These are phyloP conservation scores for Xylariomycetidae sp. DNA, from an alignment of 2,329 filamentous ascomycete species.

Conservation along the genomic window DNA sequence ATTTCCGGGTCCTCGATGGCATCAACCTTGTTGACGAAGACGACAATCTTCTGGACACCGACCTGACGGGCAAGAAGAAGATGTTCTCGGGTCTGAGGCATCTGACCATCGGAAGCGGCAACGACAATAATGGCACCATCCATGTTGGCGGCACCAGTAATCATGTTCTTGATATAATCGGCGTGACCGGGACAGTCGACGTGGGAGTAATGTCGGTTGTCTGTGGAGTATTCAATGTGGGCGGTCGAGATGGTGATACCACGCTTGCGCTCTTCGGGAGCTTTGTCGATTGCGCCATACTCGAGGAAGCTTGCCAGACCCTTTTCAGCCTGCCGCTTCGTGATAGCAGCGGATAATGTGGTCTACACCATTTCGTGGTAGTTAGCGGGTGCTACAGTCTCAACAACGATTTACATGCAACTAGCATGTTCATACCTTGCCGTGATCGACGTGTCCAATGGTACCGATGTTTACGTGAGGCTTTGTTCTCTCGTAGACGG, in stretches of 20 bases:
- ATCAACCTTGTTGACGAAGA: conserved; percentile 99
- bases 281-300: conserved; percentile 98
- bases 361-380: conserved; percentile 59
- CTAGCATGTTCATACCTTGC: conserved; percentile 67
- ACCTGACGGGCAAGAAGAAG: conserved; percentile 96
- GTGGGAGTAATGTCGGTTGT: conserved; percentile 94
- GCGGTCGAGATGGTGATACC: conserved; percentile 99
- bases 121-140: conserved; percentile 98
- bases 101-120: conserved; percentile 96
- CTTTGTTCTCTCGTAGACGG: conserved; percentile 81
- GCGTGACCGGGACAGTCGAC: conserved; percentile 99
- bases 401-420: background rate
- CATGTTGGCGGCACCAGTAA: conserved; percentile 99
- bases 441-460: conserved; percentile 99
- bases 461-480: conserved; percentile 99
- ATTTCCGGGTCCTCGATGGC: conserved; percentile 97
- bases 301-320: conserved; percentile 92
- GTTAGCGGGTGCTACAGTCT: background rate
- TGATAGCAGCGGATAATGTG: conserved; percentile 96
- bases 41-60: conserved; percentile 95
- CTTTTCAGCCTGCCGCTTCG: conserved; percentile 94
- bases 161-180: conserved; percentile 99
- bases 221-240: conserved; percentile 97
- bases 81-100: conserved; percentile 99
- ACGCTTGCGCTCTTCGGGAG: conserved; percentile 98